These are phyloP conservation scores for Imleria badia DNA, from an alignment of 768 basidiomycete genomes.

Conservation along the genomic window DNA sequence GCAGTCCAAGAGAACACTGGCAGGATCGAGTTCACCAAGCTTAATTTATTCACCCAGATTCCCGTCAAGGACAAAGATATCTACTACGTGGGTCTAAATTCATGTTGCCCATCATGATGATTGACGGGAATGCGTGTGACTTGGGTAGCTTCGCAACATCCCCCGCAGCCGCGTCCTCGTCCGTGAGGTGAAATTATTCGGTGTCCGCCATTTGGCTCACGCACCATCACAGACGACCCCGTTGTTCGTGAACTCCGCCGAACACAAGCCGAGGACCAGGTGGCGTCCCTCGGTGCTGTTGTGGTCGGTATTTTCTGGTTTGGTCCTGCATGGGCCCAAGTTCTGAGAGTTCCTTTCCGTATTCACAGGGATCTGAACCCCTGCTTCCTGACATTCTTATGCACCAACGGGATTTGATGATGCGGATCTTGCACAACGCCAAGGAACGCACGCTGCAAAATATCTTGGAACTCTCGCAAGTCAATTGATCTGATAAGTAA, in stretches of 20 bases:
- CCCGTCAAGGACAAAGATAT: no score
- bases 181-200: conserved; percentile 3
- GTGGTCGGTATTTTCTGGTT: conserved; percentile 15
- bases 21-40: no score
- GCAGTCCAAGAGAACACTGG: no score
- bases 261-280: conserved; percentile 11
- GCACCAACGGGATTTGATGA: conserved; percentile 32
- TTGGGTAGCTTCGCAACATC: no score
- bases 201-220: neutral
- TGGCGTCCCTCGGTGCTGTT: conserved; percentile 7
- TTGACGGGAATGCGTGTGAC: no score
- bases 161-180: no score
- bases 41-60: no score
- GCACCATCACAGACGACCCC: conserved; percentile 25
- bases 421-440: conserved; percentile 32
- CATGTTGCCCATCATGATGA: no score
- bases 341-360: neutral
- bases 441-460: conserved; percentile 34
- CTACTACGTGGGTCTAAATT: no score
- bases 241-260: conserved; percentile 18
- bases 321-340: neutral
- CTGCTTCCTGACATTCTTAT: conserved; percentile 30
- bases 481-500: neutral
- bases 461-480: conserved; percentile 30
- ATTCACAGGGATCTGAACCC: conserved; percentile 33